Base-by-base conservation (phyloP, 768 basidiomycete genomes). In the Pleurotus djamor region DNA sequence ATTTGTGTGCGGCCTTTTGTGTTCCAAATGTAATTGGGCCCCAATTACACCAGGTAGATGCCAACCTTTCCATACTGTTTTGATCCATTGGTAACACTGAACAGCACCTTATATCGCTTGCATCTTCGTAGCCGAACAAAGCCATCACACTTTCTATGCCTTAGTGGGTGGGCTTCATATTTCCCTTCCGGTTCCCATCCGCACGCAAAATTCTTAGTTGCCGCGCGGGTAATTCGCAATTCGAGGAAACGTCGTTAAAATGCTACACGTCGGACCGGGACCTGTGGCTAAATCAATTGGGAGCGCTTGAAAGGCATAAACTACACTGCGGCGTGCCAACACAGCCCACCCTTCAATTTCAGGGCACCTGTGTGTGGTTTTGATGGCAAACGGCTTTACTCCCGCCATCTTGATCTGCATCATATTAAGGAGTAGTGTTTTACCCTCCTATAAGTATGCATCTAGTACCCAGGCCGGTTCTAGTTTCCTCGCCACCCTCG, bases 321-420 rank as follows among this genome's bases (percentile, higher is more conserved):
- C 54, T 47, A 44, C 34, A 33, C 7, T 33, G 49, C 49, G 49
- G 49, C 49, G 49, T 50, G 44, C 28, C 32, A 44, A 28, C 54
- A 56, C 41, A 56, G 54, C 54, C 54, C 21, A 28, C 21, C 44
- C 41, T 32, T 43, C 12, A 37, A 55, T 55, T 10, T 45, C 54
- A 56, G 54, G 54, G 54, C n/a, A 28, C 21, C 21, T 28, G 21
- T 32, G 14, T 17, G 8, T 50, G 16, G 49, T 33, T 50, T 50
- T 50, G 37, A 44, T 56, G 54, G 17, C 8, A 44, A 38, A n/a
- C 38, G 21, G 34, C 54, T 56, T 56, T 56, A 32, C 54, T 56
- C 54, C 54, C 54, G 54, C 34, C 54, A 56, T 56, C 54, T 56
- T 56, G 54, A 56, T 56, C 54, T 56, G 54, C 21, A 28, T 28